Evolutionary conservation across 805 yeast genomes (phyloP).

Genomic region (Teunomyces funiuensis): DNA sequence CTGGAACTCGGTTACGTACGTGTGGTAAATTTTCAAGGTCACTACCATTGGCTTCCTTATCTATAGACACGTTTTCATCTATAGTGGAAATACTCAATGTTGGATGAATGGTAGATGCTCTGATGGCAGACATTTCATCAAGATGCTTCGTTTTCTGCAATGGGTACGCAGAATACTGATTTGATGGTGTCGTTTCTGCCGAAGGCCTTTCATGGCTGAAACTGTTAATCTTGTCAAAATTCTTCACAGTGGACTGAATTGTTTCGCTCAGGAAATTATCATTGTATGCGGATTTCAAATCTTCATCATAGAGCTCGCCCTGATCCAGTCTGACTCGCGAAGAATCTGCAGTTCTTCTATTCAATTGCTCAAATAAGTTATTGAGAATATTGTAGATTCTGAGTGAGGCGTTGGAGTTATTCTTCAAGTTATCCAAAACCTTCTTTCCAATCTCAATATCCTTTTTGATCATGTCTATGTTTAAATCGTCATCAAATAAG

Average conservation of each 20-base stretch:
- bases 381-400: conserved; percentile 79
- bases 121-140: conserved; percentile 2
- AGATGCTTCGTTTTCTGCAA: background rate
- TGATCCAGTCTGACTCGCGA: conserved; percentile 17
- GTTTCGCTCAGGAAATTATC: conserved; percentile 13
- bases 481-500: conserved; percentile 44
- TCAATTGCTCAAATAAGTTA: conserved; percentile 75
- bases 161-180: background rate
- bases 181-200: background rate
- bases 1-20: background rate
- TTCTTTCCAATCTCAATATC: conserved; percentile 84
- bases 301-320: background rate
- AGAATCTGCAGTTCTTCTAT: conserved; percentile 62
- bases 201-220: background rate
- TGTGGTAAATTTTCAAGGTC: background rate
- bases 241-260: conserved; percentile 24
- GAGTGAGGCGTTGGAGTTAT: conserved; percentile 72
- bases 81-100: conserved; percentile 3
- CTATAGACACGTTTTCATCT: background rate
- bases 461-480: conserved; percentile 53
- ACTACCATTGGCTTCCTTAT: too few relatives aligned
- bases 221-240: conserved; percentile 30
- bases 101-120: conserved; percentile 1
- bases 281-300: conserved; percentile 8
- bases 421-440: conserved; percentile 68